Evolutionary conservation across 176 grass and related monocot genomes (phyloP), one percentile per base, ranked within the genome.

Genomic region (Hsuehochloa calcarea): DNA sequence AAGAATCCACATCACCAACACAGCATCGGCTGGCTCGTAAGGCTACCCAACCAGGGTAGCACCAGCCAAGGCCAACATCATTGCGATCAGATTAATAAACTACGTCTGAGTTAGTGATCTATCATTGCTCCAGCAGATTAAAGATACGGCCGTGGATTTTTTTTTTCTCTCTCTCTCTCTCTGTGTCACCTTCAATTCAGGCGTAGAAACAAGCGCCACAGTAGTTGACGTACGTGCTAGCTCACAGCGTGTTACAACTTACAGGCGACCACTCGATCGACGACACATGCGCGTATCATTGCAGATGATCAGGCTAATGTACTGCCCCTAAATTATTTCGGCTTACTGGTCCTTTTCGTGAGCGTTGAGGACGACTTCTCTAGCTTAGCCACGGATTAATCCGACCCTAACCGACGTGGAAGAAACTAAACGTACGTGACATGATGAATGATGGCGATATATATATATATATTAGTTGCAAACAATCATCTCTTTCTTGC

Each of bases 71-170:
- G 29, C 38, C 17, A 27, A 10, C 68, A 61, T 72, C 37, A 72
- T 61, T 61, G 80, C 52, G 6, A 7, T 38, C 65, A 4, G 38
- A 72, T 72, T 46, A 61, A 72, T 29, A 51, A 45, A 34, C 80
- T 60, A 11, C 10, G 23, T 10, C 16, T 71, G 23, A 58, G 56
- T 25, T 23, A 81, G 64, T 15, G 3, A 56, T 29, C 55, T 20
- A 78, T 78, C 75, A 78, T 78, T 62, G 47, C 46, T 77, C 74
- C 45, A 68, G 79, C 79, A n/a, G 62, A 66, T 66, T 22, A 8
- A 29, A n/a, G 51, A 8, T 66, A 79, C 16, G 16, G 10, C 40
- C 39, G 10, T 70, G 39, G 10, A 23, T 70, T 69, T 45, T 22
- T 41, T 41, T 0, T 16, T 5, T 4, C 10, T 10, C 44, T 45